phyloP scores from a whole-genome alignment of 164 flowering plant species.

The Vitis amurensis region DNA sequence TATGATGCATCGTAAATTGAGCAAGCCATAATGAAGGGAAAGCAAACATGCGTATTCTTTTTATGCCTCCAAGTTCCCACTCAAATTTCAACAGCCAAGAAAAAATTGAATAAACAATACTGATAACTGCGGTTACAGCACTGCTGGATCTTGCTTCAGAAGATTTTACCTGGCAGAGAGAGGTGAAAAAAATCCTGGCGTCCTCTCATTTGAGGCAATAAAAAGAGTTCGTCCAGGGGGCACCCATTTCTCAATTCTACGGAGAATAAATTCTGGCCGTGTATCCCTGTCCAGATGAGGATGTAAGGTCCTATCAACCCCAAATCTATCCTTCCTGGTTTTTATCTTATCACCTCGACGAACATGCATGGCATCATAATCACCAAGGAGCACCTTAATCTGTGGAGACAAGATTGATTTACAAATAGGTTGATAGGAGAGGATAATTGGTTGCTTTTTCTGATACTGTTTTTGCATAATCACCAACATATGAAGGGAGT shows the following conservation, averaged over 20 bases:
- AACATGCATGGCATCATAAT: slow-evolving; percentile 94
- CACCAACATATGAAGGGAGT: not conserved
- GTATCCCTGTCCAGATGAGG: slow-evolving; percentile 98
- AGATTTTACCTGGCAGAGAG: slow-evolving; percentile 69
- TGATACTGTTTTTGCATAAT: not conserved
- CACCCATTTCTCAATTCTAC: slow-evolving; percentile 75
- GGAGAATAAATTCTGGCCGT: slow-evolving; percentile 77
- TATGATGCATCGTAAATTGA: not conserved
- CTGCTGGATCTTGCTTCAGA: not conserved
- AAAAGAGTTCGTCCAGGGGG: slow-evolving; percentile 83
- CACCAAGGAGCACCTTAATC: slow-evolving; percentile 82
- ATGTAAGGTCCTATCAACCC: slow-evolving; percentile 65
- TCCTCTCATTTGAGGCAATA: slow-evolving; percentile 96
- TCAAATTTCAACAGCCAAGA: no score
- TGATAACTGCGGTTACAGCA: not conserved
- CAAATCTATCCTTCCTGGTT: slow-evolving; percentile 85
- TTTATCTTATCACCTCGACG: slow-evolving; percentile 94
- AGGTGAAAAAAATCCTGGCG: slow-evolving; percentile 84
- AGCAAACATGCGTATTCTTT: not conserved
- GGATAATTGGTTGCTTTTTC: not conserved
- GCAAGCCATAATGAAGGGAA: not conserved
- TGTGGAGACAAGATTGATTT: slow-evolving; percentile 25
- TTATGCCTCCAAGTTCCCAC: no score
- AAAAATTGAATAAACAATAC: not conserved
- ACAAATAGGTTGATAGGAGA: not conserved